Conservation (phyloP, 306 rosid species). For the Pyrus bretschneideri region DNA sequence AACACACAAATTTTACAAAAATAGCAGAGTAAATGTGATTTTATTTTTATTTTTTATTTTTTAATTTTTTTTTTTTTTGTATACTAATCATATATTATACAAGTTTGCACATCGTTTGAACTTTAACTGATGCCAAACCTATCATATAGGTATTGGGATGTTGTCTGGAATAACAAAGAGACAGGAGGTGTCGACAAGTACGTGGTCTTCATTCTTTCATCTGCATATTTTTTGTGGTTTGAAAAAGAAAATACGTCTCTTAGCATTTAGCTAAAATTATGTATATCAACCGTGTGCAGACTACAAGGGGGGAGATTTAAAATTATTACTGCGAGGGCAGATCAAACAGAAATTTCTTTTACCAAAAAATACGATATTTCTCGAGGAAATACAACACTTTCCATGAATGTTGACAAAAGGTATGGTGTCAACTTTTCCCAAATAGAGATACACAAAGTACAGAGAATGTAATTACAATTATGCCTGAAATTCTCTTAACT, state of each 20-base stretch:
- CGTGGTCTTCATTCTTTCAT: not conserved
- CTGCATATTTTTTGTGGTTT: not conserved
- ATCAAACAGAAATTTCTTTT: slow-evolving; percentile 67
- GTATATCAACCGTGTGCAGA: slow-evolving; percentile 26
- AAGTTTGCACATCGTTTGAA: not conserved
- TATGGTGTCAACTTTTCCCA: not conserved
- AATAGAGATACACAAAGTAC: not conserved
- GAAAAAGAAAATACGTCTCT: not conserved
- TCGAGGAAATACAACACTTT: slow-evolving; percentile 4
- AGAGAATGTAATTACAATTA: not conserved
- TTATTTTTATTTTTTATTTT: too few species aligned
- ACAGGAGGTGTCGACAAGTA: slow-evolving; percentile 30
- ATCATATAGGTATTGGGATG: slow-evolving; percentile 52
- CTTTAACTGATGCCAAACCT: not conserved
- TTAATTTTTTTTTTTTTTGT: not conserved
- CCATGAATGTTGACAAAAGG: slow-evolving; percentile 71
- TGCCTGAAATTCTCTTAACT: not conserved
- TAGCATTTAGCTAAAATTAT: not conserved
- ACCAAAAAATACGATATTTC: slow-evolving; percentile 37
- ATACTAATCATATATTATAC: not conserved
- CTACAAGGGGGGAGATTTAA: slow-evolving; percentile 25
- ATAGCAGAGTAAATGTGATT: not conserved
- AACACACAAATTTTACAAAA: not conserved
- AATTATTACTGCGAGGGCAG: slow-evolving; percentile 14
- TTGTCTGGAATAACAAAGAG: slow-evolving; percentile 46